Percentiles rank a stretch among this genome's conserved stretches.
These are phyloP conservation scores for Fusarium sp. DNA, from an alignment of 2,329 filamentous ascomycete genomes.

Conservation along the genomic window DNA sequence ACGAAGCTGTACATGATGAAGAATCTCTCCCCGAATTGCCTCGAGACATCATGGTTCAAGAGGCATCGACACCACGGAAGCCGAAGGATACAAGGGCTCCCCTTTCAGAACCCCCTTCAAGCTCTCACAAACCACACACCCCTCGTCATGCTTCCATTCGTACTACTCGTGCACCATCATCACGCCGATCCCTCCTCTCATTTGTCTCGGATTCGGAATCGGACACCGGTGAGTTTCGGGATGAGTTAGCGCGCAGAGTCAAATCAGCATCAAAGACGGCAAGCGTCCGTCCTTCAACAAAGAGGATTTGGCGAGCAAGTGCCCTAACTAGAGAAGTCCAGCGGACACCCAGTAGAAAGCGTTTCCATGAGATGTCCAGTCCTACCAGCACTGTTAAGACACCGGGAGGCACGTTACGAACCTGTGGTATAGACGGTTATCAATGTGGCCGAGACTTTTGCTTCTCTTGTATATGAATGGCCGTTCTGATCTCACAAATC, in stretches of 20 bases:
- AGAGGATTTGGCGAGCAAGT: slow-evolving; percentile 44
- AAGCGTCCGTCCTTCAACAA: slow-evolving; percentile 24
- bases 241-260: slow-evolving; percentile 42
- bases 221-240: slow-evolving; percentile 52
- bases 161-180: slow-evolving; percentile 43
- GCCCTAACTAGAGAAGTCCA: slow-evolving; percentile 43
- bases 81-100: background rate
- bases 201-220: slow-evolving; percentile 55
- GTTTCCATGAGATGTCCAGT: slow-evolving; percentile 28
- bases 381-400: slow-evolving; percentile 49
- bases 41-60: background rate
- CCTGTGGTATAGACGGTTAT: slow-evolving; percentile 66
- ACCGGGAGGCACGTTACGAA: slow-evolving; percentile 59
- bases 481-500: background rate
- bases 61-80: slow-evolving; percentile 9
- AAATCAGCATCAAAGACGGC: slow-evolving; percentile 27
- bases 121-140: slow-evolving; percentile 41
- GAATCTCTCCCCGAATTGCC: background rate
- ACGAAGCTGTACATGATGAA: background rate
- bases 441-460: slow-evolving; percentile 67
- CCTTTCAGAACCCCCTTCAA: slow-evolving; percentile 19
- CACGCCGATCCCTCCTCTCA: slow-evolving; percentile 53
- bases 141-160: slow-evolving; percentile 38
- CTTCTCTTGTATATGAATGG: slow-evolving; percentile 60
- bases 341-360: slow-evolving; percentile 42